Evolutionary conservation across 768 basidiomycete species (phyloP).

Genomic region (Russula brevipes): DNA sequence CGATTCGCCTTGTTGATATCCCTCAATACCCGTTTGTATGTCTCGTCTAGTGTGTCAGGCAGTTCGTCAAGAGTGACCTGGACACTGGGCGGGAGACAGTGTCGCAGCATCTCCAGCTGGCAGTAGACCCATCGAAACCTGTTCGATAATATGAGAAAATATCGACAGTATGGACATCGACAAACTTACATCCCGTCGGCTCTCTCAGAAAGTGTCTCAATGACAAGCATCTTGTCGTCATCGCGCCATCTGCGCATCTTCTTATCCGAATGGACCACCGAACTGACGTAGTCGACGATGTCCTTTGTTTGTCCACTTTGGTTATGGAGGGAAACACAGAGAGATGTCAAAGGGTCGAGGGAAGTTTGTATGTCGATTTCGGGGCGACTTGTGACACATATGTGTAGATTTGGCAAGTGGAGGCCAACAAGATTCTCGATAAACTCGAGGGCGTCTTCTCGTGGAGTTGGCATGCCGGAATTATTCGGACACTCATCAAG

Average conservation of each 20-base stretch:
- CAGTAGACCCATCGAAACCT: background rate
- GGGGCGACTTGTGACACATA: background rate
- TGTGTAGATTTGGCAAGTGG: background rate
- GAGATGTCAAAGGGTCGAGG: background rate
- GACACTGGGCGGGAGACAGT: background rate
- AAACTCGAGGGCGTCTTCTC: background rate
- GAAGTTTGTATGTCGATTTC: background rate
- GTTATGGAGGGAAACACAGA: background rate
- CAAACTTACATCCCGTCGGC: background rate
- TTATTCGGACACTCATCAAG: background rate
- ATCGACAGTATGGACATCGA: background rate
- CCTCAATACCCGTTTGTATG: background rate
- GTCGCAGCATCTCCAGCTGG: background rate
- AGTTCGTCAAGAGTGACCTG: background rate
- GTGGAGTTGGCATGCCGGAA: background rate
- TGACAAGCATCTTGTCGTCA: background rate
- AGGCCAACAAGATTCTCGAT: background rate
- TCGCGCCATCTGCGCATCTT: constrained; percentile 6
- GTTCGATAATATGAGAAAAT: background rate
- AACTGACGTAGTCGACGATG: background rate
- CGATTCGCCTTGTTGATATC: background rate
- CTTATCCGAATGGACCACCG: background rate
- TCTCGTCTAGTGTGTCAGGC: background rate
- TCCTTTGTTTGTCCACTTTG: background rate
- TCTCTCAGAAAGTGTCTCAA: background rate